phyloP scores from a whole-genome alignment of 1,284 basidiomycete genomes.

The Ceratobasidium papillatum region DNA sequence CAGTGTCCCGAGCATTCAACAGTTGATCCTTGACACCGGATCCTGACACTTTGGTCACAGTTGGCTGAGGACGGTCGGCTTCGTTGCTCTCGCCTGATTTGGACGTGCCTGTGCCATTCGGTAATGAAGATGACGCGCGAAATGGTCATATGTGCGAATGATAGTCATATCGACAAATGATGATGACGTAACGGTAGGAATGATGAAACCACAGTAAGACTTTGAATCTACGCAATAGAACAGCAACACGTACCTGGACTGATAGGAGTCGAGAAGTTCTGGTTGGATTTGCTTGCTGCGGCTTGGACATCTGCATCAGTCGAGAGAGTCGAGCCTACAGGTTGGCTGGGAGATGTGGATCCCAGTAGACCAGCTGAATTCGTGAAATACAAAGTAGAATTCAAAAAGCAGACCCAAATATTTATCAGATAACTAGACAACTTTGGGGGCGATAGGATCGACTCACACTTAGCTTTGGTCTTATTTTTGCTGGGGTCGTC shows the following conservation, averaged over 20 bases:
- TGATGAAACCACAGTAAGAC: background rate
- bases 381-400: background rate
- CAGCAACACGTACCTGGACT: background rate
- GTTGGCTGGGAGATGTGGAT: background rate
- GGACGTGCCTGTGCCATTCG: background rate
- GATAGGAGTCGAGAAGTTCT: background rate
- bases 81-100: background rate
- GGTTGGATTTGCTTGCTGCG: slow-evolving; percentile 17
- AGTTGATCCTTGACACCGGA: slow-evolving; percentile 12
- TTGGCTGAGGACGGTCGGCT: background rate
- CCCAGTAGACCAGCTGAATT: background rate
- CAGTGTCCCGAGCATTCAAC: slow-evolving; percentile 10
- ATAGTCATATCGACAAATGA: background rate
- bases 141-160: background rate
- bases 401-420: background rate
- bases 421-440: background rate
- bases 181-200: background rate
- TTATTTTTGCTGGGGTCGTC: slow-evolving; percentile 13
- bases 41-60: slow-evolving; percentile 28
- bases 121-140: background rate
- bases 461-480: background rate
- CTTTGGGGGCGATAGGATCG: background rate
- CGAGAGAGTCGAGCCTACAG: slow-evolving; percentile 7
- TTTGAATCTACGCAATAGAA: background rate
- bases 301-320: slow-evolving; percentile 10